These are phyloP conservation scores for Alternaria consortialis DNA, from an alignment of 2,329 filamentous ascomycete genomes.

Conservation along the genomic window DNA sequence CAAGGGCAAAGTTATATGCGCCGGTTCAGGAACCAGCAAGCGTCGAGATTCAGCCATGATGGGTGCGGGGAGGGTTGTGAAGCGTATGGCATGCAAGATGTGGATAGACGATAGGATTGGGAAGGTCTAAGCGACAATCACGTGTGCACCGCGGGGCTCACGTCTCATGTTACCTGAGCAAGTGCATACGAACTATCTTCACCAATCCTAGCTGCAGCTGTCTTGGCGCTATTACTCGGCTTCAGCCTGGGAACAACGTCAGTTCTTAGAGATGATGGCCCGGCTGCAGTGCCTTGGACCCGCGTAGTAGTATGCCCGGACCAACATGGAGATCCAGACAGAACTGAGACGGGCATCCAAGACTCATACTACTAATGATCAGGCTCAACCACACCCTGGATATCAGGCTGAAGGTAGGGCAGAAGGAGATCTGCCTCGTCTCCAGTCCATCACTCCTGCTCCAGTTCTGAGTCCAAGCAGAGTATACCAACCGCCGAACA, in stretches of 20 bases:
- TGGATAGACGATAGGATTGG: conserved; percentile 7
- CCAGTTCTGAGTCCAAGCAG: neutral
- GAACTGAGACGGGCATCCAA: neutral
- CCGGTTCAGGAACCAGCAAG: neutral
- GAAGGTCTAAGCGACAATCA: conserved; percentile 13
- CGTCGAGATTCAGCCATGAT: conserved; percentile 19
- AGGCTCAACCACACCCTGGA: neutral
- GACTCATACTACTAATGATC: neutral
- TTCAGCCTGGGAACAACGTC: neutral
- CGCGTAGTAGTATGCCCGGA: neutral
- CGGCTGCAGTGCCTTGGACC: neutral
- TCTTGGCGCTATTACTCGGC: neutral
- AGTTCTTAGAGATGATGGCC: neutral
- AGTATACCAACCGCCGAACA: neutral
- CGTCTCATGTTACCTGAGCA: neutral
- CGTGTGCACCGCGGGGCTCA: conserved; percentile 8
- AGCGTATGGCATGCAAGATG: conserved; percentile 9
- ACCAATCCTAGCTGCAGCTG: neutral
- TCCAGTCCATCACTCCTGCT: neutral
- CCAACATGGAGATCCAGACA: neutral
- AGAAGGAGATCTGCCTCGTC: neutral
- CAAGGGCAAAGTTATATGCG: neutral
- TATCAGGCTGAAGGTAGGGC: neutral
- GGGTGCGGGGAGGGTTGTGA: conserved; percentile 18
- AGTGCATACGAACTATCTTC: neutral